Conservation (phyloP, 2,329 filamentous ascomycete species). For the Xylariales sp. region DNA sequence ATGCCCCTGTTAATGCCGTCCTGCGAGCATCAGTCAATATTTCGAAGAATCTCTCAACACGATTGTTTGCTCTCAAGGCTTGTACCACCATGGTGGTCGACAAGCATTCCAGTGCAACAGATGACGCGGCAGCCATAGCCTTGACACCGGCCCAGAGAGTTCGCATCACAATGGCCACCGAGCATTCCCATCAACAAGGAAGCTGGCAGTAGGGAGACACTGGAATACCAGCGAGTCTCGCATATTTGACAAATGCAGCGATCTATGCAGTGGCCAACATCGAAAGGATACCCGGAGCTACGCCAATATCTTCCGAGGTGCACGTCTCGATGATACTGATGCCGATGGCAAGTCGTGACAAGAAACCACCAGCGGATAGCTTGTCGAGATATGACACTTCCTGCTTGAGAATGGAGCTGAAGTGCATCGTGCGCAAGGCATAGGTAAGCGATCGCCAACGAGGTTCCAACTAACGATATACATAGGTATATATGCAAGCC, state of each 20-base stretch:
- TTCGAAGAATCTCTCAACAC: slow-evolving; percentile 48
- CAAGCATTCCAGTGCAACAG: slow-evolving; percentile 50
- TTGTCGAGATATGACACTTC: slow-evolving; percentile 55
- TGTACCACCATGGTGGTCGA: slow-evolving; percentile 51
- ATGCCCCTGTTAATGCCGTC: slow-evolving; percentile 53
- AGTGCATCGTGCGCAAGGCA: slow-evolving; percentile 50
- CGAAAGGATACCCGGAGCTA: slow-evolving; percentile 49
- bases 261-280: slow-evolving; percentile 59
- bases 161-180: slow-evolving; percentile 44
- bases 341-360: slow-evolving; percentile 52
- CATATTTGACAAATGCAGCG: slow-evolving; percentile 56
- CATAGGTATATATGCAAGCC: slow-evolving; percentile 52
- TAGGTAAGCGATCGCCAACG: slow-evolving; percentile 50
- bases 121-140: slow-evolving; percentile 46
- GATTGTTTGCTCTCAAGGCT: slow-evolving; percentile 47
- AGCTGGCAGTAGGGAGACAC: slow-evolving; percentile 49
- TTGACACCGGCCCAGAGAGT: slow-evolving; percentile 37
- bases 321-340: slow-evolving; percentile 56
- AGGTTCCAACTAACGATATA: slow-evolving; percentile 56
- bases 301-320: slow-evolving; percentile 58
- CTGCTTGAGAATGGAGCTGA: slow-evolving; percentile 48
- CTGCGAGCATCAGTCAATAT: slow-evolving; percentile 40
- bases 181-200: slow-evolving; percentile 51
- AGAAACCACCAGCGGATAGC: slow-evolving; percentile 51
- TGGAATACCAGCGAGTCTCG: slow-evolving; percentile 53